Evolutionary conservation across 73 alveolate genomes (phyloP), one percentile per base, ranked within the genome.

Genomic region (Uronychia binucleata): DNA sequence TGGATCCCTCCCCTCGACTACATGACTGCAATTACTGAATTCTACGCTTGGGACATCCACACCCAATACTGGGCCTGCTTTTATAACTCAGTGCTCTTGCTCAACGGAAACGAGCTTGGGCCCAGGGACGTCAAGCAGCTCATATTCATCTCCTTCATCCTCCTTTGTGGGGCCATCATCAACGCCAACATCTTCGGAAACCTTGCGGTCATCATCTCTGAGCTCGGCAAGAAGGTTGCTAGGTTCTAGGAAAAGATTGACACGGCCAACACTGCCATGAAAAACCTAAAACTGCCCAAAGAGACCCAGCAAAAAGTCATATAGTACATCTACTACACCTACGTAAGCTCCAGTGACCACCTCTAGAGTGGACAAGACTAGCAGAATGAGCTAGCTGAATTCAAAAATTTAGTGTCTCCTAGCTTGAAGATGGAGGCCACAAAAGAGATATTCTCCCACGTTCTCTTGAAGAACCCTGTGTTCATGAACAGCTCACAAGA

Each of bases 101-200:
- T 86, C 0, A 67, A 81, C 30, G 96, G 96, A 1, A 87, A 83
- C 79, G 96, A 91, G n/a, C 80, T 91, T 26, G 76, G 78, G 14
- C 96, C 96, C 26, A 75, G 82, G 30, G 81, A 78, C 29, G 77
- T 30, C 58, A 33, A 59, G 28, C 84, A 93, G 75, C 28, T 79
- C 28, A 59, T 88, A 29, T 83, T 81, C 59, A 75, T 80, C 26
- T 59, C 91, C 25, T 32, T 86, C 27, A 29, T 91, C 0, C 57
- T 91, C n/a, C 57, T 89, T 28, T 33, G 58, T 14, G 93, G 94
- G 1, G 91, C 94, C 32, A 77, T 91, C 26, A 79, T 78, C 26
- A 91, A 79, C 33, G 96, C 96, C 31, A 74, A 57, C 59, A 80
- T 91, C 32, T 88, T 88, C 32, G 94, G 94, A 33, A 83, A 80